Conservation (phyloP, 2,329 filamentous ascomycete species). For the Lojkania enalia region DNA sequence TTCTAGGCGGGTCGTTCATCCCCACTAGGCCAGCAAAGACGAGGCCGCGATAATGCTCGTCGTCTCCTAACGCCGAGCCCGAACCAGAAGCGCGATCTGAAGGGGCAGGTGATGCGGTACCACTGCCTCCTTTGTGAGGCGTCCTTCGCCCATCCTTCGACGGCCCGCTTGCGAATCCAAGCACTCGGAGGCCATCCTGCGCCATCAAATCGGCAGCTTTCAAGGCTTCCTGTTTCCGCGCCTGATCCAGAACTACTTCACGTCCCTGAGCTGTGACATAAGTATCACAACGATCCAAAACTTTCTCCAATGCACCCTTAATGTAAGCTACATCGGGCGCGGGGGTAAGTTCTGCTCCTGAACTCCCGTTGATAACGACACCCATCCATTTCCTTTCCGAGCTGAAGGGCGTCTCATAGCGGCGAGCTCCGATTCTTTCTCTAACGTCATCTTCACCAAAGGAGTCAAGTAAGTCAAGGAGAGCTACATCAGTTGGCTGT, state of each 20-base stretch:
- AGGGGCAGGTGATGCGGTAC: constrained; percentile 33
- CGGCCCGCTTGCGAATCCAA: constrained; percentile 88
- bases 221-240: constrained; percentile 71
- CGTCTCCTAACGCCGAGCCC: constrained; percentile 51
- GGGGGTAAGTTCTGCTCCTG: constrained; percentile 54
- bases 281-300: constrained; percentile 84
- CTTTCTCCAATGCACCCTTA: constrained; percentile 89
- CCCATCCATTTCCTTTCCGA: constrained; percentile 99
- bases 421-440: constrained; percentile 78
- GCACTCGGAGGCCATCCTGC: constrained; percentile 81
- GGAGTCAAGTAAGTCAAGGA: constrained; percentile 87
- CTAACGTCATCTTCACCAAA: constrained; percentile 92
- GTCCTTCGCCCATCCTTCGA: constrained; percentile 41
- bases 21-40: constrained; percentile 91
- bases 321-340: constrained; percentile 87
- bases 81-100: constrained; percentile 11
- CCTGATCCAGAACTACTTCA: constrained; percentile 81
- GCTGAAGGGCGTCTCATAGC: constrained; percentile 90
- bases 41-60: constrained; percentile 79
- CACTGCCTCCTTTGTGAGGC: constrained; percentile 30
- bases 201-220: constrained; percentile 86
- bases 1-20: constrained; percentile 94
- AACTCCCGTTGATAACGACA: constrained; percentile 67
- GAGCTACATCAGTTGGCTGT: constrained; percentile 96
- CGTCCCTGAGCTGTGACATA: constrained; percentile 85